Evolutionary conservation across 2,329 filamentous ascomycete species (phyloP), one percentile per base, ranked within the genome.

Genomic region (Colletotrichum sp.): DNA sequence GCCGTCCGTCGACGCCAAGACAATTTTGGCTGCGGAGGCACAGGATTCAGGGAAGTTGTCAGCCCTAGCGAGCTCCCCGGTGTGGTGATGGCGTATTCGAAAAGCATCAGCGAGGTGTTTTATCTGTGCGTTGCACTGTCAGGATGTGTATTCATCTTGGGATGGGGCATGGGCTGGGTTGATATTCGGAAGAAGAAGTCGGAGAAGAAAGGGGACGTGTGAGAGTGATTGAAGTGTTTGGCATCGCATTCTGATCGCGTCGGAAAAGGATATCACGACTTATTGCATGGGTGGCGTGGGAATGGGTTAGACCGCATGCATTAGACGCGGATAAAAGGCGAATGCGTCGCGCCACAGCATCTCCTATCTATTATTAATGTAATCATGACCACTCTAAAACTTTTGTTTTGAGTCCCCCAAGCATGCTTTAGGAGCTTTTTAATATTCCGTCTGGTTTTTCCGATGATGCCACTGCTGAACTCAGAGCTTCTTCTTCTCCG

Each of bases 141-240:
- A 4, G 80, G 76, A 13, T 76, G 67, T 4, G 78, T 80, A 43
- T 84, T 88, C 26, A 28, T 85, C 1, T 79, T 83, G 2, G 80
- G 82, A 1, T 86, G 84, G 78, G 88, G 87, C 0, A 84, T 90
- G 78, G 88, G 88, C 0, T 89, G 86, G 83, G 84, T 84, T 13
- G 85, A 87, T 77, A 82, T 89, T 43, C 84, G 87, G 38, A 85
- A 86, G 78, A 84, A 83, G 77, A 71, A 78, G 61, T 6, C 12
- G 2, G 58, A 9, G 48, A 74, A 71, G 28, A 72, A 72, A 6
- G 63, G 57, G 1, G 63, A 72, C 3, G 69, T 58, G 4, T 69
- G 32, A 69, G 21, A 2, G 61, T 2, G 61, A 1, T 5, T 30
- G 5, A 30, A 58, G 15, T 3, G 24, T 58, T 16, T 21, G n/a